Base-by-base conservation (phyloP, 495 filamentous ascomycete genomes). In the Trichocladium antarcticum region DNA sequence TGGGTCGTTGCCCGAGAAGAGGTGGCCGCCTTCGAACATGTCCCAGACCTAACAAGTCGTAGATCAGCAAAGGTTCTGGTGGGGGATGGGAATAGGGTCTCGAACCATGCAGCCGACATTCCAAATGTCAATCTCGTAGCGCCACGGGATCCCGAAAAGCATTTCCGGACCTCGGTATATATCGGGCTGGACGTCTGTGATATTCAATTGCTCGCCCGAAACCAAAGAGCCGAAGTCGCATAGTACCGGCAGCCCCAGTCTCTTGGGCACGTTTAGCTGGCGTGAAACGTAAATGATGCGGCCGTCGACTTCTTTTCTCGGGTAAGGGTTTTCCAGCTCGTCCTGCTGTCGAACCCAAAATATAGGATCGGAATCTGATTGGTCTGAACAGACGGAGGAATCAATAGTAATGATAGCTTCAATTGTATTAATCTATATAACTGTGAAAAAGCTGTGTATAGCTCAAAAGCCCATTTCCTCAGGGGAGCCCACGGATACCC, bases 161-260 rank as follows among this genome's bases (percentile, higher is more conserved):
- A 75, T 66, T 49, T 79, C 74, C 0, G 74, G 73, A 6, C 68
- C 61, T 24, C 71, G 50, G 45, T 75, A 76, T 10, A 68, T 20
- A 39, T 71, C 55, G 0, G 74, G 56, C 52, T 67, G 60, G 2
- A 57, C 45, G 45, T 57, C 48, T 31, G 50, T 50, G 34, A 11
- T 41, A 10, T 62, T 46, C 43, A 52, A 43, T 17, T n/a, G 12
- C 49, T 61, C 58, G 8, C 61, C 60, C 3, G 42, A 46, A 11
- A 63, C 64, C 24, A 69, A 73, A 20, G 71, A 68, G 36, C 76
- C 68, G 48, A 77, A 68, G 54, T 74, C 75, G 56, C 70, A 69
- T 31, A 71, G 63, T 39, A 63, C 69, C 32, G 52, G 68, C 34
- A 32, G 1, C 4, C 44, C 48, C 11, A 37, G 59, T 41, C 42